Percentiles rank a stretch among this genome's conserved stretches.
phyloP scores from a whole-genome alignment of 1,284 basidiomycete species.

The Cutaneotrichosporon dermatis region DNA sequence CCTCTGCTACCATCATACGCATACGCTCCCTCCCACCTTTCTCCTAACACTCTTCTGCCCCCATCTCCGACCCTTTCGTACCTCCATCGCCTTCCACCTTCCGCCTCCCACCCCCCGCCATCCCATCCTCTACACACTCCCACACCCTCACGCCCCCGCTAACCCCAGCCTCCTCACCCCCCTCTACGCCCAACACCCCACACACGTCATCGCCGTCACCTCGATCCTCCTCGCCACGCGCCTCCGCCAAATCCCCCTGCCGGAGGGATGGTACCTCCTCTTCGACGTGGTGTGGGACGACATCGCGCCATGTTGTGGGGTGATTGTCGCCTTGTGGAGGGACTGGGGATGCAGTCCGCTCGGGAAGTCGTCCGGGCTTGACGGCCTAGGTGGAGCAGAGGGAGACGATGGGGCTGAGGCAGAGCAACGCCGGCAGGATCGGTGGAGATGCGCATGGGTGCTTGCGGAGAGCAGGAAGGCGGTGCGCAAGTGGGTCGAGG shows the following conservation, averaged over 20 bases:
- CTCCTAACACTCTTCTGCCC: too few species aligned
- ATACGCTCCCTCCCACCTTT: too few species aligned
- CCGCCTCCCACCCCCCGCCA: too few species aligned
- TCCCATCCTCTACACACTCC: too few species aligned
- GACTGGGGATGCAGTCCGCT: conserved; percentile 33
- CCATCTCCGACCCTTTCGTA: too few species aligned
- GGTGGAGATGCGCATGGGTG: conserved; percentile 59
- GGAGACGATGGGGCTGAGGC: too few species aligned
- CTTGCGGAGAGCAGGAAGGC: conserved; percentile 45
- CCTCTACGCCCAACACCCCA: conserved; percentile 78
- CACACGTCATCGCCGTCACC: conserved; percentile 81
- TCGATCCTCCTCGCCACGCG: conserved; percentile 73
- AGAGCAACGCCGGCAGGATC: conserved; percentile 45
- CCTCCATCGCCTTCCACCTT: too few species aligned
- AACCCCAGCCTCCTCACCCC: conserved; percentile 75
- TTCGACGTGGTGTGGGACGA: conserved; percentile 84
- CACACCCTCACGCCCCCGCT: too few species aligned
- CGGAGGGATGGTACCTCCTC: conserved; percentile 76
- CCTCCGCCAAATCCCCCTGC: conserved; percentile 65
- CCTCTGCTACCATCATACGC: too few species aligned
- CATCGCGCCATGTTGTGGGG: conserved; percentile 71
- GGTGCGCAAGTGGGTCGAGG: conserved; percentile 53
- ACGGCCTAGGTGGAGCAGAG: too few species aligned
- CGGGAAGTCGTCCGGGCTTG: too few species aligned
- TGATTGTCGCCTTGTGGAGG: conserved; percentile 66